Evolutionary conservation across 257 asterid species (phyloP).

Genomic region (Euphrasia confusa): DNA sequence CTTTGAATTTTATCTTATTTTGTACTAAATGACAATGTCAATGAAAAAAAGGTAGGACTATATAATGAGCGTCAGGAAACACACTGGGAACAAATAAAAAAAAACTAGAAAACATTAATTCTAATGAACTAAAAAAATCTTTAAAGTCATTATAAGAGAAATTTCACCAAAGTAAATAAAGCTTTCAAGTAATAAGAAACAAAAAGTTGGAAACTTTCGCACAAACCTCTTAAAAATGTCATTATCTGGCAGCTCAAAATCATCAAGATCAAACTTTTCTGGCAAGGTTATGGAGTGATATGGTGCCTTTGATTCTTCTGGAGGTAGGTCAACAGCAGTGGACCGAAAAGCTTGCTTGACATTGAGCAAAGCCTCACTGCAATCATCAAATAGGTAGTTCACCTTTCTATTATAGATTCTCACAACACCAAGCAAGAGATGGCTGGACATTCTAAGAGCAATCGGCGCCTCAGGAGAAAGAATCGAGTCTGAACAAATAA

Average conservation of each 20-base stretch:
- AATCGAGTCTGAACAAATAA: conserved; percentile 67
- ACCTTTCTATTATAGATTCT: conserved; percentile 91
- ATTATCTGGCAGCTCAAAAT: conserved; percentile 96
- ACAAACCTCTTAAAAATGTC: conserved; percentile 85
- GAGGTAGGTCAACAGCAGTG: conserved; percentile 96
- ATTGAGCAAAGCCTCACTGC: conserved; percentile 94
- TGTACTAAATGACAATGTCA: no score
- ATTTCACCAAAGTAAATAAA: not conserved
- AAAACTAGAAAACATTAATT: no score
- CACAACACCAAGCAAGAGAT: conserved; percentile 97
- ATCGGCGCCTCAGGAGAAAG: conserved; percentile 95
- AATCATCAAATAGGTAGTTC: conserved; percentile 93
- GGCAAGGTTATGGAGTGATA: conserved; percentile 97
- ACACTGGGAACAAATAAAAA: no score
- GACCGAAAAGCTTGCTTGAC: conserved; percentile 98
- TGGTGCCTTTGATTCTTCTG: conserved; percentile 98
- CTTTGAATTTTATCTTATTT: no score
- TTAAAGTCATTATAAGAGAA: no score
- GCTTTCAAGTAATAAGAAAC: not conserved
- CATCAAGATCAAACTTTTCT: conserved; percentile 97
- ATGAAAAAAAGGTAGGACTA: no score
- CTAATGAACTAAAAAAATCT: no score
- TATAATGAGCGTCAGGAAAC: no score
- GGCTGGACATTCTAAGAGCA: conserved; percentile 97
- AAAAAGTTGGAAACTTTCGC: no score